Conservation (phyloP, 2,329 filamentous ascomycete species). For the Alternaria rosae region DNA sequence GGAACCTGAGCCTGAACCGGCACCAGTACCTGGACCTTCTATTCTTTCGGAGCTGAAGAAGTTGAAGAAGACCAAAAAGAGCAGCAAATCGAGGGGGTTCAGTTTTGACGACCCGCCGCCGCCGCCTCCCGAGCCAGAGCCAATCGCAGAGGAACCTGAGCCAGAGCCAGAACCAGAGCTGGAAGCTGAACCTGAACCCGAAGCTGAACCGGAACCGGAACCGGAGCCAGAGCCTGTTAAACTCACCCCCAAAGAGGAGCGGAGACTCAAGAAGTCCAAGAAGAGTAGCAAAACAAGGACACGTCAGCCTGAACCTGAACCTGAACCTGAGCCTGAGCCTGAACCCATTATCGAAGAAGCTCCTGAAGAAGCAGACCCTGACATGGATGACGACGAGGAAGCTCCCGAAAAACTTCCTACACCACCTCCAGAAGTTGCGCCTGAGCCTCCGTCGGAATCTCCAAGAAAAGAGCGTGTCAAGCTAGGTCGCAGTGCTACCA, state of each 20-base stretch:
- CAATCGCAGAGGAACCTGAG: slow-evolving; percentile 13
- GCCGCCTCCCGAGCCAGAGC: slow-evolving; percentile 30
- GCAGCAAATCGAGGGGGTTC: slow-evolving; percentile 66
- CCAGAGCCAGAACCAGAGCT: slow-evolving; percentile 30
- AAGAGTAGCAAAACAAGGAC: slow-evolving; percentile 39
- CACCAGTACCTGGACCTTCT: slow-evolving; percentile 30
- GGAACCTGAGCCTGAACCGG: slow-evolving; percentile 30
- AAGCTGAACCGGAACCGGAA: slow-evolving; percentile 41
- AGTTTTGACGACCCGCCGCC: slow-evolving; percentile 42
- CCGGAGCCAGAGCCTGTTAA: slow-evolving; percentile 20
- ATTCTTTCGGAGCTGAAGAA: slow-evolving; percentile 28
- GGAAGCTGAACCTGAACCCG: slow-evolving; percentile 39
- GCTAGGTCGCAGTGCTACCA: slow-evolving; percentile 72
- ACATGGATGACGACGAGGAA: slow-evolving; percentile 38
- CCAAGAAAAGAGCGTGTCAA: slow-evolving; percentile 77
- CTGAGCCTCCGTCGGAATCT: slow-evolving; percentile 56
- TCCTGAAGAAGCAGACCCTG: slow-evolving; percentile 32
- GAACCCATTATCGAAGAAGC: slow-evolving; percentile 32
- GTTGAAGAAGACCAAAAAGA: slow-evolving; percentile 38
- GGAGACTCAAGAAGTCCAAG: slow-evolving; percentile 33
- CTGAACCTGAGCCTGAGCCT: slow-evolving; percentile 20
- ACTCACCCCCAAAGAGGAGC: not conserved
- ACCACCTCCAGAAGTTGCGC: slow-evolving; percentile 54
- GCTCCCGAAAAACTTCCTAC: slow-evolving; percentile 55
- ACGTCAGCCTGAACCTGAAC: slow-evolving; percentile 25